A percentile compares a stretch with the other conserved stretches of the same genome.
Evolutionary conservation across 2,329 filamentous ascomycete species (phyloP).

Genomic region (Paecilomyces formosus): DNA sequence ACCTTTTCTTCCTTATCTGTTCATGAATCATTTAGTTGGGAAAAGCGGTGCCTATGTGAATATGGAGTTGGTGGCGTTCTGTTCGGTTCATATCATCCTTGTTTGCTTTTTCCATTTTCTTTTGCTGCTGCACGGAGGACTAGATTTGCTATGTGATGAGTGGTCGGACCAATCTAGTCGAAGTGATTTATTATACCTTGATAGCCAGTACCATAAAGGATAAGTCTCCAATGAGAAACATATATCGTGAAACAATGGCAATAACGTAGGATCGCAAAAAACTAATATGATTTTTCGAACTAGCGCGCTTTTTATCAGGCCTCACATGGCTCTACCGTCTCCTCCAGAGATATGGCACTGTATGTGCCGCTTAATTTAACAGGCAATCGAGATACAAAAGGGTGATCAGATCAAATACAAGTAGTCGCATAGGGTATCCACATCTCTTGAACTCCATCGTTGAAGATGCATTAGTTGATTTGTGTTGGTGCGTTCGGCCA

Average conservation of each 20-base stretch:
- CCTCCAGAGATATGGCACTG: neutral
- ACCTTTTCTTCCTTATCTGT: neutral
- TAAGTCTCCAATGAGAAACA: neutral
- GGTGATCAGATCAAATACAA: neutral
- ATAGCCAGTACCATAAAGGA: neutral
- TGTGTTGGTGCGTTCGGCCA: neutral
- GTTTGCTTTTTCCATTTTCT: neutral
- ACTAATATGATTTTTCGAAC: neutral
- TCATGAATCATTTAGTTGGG: neutral
- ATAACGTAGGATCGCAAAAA: neutral
- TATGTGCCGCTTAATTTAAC: neutral
- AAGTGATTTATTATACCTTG: neutral
- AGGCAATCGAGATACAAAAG: neutral
- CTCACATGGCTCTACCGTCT: neutral
- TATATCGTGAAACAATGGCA: neutral
- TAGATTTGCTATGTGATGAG: neutral
- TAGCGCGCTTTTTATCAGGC: neutral
- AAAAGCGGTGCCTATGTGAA: neutral
- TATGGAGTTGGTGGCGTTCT: neutral
- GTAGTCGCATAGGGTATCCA: neutral
- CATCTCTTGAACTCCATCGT: conserved; percentile 10
- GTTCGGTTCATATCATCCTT: neutral
- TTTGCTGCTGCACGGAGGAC: neutral
- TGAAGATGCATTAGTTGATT: conserved; percentile 15
- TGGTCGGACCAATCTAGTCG: neutral